Evolutionary conservation across 257 asterid species (phyloP).

Genomic region (Forsythia suspensa): DNA sequence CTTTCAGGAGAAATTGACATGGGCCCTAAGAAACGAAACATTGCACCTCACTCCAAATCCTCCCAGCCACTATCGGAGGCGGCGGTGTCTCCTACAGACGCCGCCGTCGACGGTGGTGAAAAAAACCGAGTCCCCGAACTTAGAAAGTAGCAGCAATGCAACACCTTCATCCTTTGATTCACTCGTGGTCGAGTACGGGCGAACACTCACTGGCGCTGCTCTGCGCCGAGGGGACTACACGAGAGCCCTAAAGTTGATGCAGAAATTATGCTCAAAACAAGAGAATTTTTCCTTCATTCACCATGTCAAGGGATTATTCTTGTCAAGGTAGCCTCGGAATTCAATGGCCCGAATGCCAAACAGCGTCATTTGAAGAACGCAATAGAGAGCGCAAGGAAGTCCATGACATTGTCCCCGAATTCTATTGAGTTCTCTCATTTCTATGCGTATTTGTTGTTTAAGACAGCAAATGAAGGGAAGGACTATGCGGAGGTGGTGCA

Average conservation of each 20-base stretch:
- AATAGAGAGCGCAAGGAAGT: constrained; percentile 65
- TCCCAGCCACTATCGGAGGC: neutral
- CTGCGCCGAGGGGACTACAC: constrained; percentile 68
- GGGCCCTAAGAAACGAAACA: neutral
- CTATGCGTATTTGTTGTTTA: constrained; percentile 69
- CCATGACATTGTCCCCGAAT: constrained; percentile 52
- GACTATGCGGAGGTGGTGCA: constrained; percentile 77
- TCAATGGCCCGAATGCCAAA: constrained; percentile 60
- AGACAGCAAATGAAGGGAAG: constrained; percentile 61
- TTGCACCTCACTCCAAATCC: neutral
- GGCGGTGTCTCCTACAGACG: neutral
- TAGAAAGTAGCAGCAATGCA: neutral
- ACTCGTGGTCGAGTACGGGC: constrained; percentile 49
- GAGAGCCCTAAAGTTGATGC: constrained; percentile 69
- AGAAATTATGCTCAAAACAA: constrained; percentile 62
- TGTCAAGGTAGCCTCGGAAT: constrained; percentile 54
- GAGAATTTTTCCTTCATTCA: constrained; percentile 57
- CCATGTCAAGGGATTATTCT: constrained; percentile 66
- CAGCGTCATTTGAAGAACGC: constrained; percentile 69
- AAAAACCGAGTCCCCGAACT: neutral
- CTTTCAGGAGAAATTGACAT: neutral
- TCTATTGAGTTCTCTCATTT: constrained; percentile 79
- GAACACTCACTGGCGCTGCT: constrained; percentile 58
- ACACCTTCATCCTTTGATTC: constrained; percentile 31
- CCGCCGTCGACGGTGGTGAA: neutral